Evolutionary conservation across 2,329 filamentous ascomycete genomes (phyloP).

Genomic region (Trichoderma polysporum): DNA sequence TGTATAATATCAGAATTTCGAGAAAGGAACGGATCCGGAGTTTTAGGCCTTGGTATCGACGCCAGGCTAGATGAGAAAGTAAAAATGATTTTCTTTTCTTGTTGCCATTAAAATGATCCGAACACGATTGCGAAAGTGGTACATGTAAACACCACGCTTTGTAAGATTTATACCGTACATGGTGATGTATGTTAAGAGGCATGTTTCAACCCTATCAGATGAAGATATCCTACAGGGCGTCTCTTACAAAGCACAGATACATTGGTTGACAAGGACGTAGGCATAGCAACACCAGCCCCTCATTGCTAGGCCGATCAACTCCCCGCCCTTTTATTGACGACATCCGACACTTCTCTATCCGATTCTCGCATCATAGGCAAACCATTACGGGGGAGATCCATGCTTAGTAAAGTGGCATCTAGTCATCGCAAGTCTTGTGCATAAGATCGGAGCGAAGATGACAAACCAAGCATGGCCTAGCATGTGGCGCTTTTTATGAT

Average conservation of each 20-base stretch:
- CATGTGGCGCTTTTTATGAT: not conserved
- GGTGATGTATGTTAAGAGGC: not conserved
- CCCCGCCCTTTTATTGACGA: conserved; percentile 2
- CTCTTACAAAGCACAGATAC: not conserved
- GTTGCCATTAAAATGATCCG: not conserved
- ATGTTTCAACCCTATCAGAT: not conserved
- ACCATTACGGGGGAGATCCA: not conserved
- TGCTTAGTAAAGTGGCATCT: not conserved
- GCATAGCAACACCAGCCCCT: not conserved
- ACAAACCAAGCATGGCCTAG: not conserved
- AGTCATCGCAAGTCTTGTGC: not conserved
- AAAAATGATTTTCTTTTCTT: conserved; percentile 1
- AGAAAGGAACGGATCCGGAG: conserved; percentile 20
- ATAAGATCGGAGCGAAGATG: not conserved
- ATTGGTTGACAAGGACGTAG: no score
- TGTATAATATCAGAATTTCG: conserved; percentile 15
- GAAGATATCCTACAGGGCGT: not conserved
- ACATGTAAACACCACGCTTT: not conserved
- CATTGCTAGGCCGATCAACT: not conserved
- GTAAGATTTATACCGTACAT: not conserved
- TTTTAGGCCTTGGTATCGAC: conserved; percentile 19
- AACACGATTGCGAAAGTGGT: not conserved
- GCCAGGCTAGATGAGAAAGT: conserved; percentile 19
- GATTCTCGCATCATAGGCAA: not conserved
- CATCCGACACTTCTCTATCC: not conserved